Evolutionary conservation across 1,139 yeast genomes (phyloP).

Genomic region (Zygosaccharomyces sapae): DNA sequence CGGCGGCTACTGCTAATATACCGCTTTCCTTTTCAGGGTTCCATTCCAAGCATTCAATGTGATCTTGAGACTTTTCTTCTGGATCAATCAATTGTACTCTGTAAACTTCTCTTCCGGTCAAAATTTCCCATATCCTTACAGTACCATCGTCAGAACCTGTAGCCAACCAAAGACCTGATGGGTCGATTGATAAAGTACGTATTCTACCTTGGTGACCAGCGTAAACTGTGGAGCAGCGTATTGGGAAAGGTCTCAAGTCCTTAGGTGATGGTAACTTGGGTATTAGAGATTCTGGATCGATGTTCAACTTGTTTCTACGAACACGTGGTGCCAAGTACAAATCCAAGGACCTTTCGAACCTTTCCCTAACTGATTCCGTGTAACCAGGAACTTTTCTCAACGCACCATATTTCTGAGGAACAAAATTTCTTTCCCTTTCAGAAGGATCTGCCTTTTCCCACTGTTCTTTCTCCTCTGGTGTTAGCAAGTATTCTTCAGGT

Average conservation of each 20-base stretch:
- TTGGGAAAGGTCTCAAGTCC: conserved; percentile 97
- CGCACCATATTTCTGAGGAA: conserved; percentile 79
- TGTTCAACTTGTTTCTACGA: conserved; percentile 82
- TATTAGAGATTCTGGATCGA: conserved; percentile 92
- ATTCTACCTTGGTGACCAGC: conserved; percentile 81
- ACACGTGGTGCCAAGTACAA: conserved; percentile 94
- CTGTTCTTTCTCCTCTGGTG: conserved; percentile 68
- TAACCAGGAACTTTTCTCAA: conserved; percentile 94
- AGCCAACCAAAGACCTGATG: conserved; percentile 90
- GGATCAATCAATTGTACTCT: conserved; percentile 48
- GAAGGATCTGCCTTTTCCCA: conserved; percentile 72
- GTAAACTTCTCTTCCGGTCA: conserved; percentile 92
- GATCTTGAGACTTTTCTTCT: conserved; percentile 53
- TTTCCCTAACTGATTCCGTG: conserved; percentile 76
- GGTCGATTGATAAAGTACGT: conserved; percentile 79
- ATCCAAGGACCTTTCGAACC: conserved; percentile 91
- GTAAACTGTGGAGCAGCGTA: conserved; percentile 77
- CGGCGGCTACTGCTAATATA: conserved; percentile 77
- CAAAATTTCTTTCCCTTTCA: conserved; percentile 72
- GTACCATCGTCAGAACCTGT: conserved; percentile 98
- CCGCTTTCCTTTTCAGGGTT: conserved; percentile 75
- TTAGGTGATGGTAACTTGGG: conserved; percentile 97
- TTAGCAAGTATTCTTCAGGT: conserved; percentile 86
- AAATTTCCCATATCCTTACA: conserved; percentile 92
- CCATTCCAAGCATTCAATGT: conserved; percentile 84